These are phyloP conservation scores for Boletellus sp. DNA, from an alignment of 768 basidiomycete species.

Conservation along the genomic window DNA sequence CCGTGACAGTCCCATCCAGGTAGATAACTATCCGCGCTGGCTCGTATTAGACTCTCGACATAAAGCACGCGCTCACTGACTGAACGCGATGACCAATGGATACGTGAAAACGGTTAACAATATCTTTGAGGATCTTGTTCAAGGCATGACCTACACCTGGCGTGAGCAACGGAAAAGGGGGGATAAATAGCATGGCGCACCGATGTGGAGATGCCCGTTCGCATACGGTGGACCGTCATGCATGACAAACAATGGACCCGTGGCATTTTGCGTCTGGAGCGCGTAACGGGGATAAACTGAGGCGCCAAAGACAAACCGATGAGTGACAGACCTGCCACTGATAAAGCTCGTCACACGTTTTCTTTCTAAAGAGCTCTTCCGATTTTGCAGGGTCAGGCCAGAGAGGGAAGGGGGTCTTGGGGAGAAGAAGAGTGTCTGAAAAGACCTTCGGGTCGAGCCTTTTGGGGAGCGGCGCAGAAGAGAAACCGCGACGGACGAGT, in stretches of 20 bases:
- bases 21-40: slow-evolving; percentile 59
- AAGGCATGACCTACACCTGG: slow-evolving; percentile 75
- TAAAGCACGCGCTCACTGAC: slow-evolving; percentile 43
- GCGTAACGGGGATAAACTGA: not conserved
- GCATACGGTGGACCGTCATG: slow-evolving; percentile 98
- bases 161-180: not conserved
- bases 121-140: slow-evolving; percentile 95
- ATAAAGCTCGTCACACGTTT: slow-evolving; percentile 75
- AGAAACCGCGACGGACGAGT: slow-evolving; percentile 13
- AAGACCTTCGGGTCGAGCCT: slow-evolving; percentile 37
- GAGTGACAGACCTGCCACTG: slow-evolving; percentile 61
- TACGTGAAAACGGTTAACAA: slow-evolving; percentile 87
- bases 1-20: slow-evolving; percentile 99
- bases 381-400: slow-evolving; percentile 62
- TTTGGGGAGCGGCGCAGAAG: slow-evolving; percentile 4
- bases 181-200: slow-evolving; percentile 37
- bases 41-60: not conserved
- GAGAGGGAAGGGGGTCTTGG: slow-evolving; percentile 76
- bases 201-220: slow-evolving; percentile 94
- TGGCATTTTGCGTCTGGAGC: slow-evolving; percentile 58
- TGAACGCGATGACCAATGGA: slow-evolving; percentile 74
- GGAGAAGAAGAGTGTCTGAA: slow-evolving; percentile 69
- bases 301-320: not conserved
- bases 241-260: slow-evolving; percentile 72
- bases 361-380: slow-evolving; percentile 53